Evolutionary conservation across 2,329 filamentous ascomycete genomes (phyloP), one percentile per base, ranked within the genome.

Genomic region (Arthrobotrys megalospora): DNA sequence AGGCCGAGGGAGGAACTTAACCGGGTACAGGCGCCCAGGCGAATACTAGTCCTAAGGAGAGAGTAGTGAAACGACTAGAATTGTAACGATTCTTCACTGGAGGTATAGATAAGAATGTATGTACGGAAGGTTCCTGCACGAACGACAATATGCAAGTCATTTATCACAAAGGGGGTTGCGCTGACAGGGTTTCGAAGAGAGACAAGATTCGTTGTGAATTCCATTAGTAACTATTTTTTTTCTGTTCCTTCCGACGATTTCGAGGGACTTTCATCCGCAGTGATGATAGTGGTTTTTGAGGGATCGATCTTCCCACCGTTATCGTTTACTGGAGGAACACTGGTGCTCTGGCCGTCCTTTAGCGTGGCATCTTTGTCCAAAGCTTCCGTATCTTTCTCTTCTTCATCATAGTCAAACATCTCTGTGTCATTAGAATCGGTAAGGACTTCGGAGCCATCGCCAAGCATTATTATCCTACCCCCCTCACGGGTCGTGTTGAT

Each of bases 371-470:
- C 68, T 21, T 83, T 84, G 28, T 83, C 82, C 19, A 81, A 80
- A 67, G 80, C 82, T 63, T 80, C 80, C 67, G 70, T 80, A 63
- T 83, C 83, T 28, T 82, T 81, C 19, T 82, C 82, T 55, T 82
- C 83, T 47, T 97, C 94, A 84, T 93, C 92, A 82, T 94, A 91
- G 85, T 97, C 93, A 85, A 97, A 97, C 91, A 97, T 95, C 82
- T 97, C 94, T 80, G 92, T 90, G 83, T 97, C 94, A 85, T 94
- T 91, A 84, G 92, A 92, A 85, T 96, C 93, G 81, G 93, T 93
- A 83, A 94, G 88, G 84, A 97, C 90, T 87, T 97, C 94, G 83
- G 93, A 97, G 82, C 95, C 96, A 87, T 98, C 94, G 81, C 95
- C 94, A 82, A 99, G 89, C 84, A 97, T 91, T 85, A 98, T 98